Conservation (phyloP, 2,329 filamentous ascomycete genomes). For the Penicillium sp. region DNA sequence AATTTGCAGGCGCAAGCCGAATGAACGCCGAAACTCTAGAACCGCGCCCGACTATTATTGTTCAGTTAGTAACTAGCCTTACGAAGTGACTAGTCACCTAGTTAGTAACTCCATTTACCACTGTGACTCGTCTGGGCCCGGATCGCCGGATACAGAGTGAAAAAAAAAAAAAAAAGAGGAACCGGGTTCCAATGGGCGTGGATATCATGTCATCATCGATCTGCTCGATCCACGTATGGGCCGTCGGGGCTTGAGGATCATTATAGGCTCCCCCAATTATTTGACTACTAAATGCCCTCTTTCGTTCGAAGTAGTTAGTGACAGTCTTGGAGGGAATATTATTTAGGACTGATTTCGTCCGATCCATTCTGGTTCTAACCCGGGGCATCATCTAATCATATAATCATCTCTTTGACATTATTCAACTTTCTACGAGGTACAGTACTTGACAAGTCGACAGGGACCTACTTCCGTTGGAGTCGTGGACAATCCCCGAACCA, state of each 20-base stretch:
- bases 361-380: not conserved
- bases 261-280: slow-evolving; percentile 2
- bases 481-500: not conserved
- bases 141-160: slow-evolving; percentile 31
- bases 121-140: slow-evolving; percentile 16
- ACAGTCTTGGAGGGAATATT: not conserved
- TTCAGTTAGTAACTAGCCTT: not conserved
- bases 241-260: not conserved
- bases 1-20: not conserved
- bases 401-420: not conserved
- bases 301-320: not conserved
- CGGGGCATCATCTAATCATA: not conserved
- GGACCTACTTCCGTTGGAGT: not conserved
- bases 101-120: not conserved
- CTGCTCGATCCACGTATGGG: slow-evolving; percentile 5
- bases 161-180: slow-evolving; percentile 9
- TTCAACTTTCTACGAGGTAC: not conserved
- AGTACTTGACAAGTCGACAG: not conserved
- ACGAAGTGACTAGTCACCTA: no score
- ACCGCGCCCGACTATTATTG: not conserved
- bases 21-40: not conserved
- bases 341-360: not conserved
- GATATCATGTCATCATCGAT: slow-evolving; percentile 37
- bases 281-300: not conserved
- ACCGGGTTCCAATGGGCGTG: slow-evolving; percentile 7